Percentiles rank a stretch among this genome's conserved stretches.
Conservation (phyloP, 352 stramenopile species). For the Blastocystis hominis region DNA sequence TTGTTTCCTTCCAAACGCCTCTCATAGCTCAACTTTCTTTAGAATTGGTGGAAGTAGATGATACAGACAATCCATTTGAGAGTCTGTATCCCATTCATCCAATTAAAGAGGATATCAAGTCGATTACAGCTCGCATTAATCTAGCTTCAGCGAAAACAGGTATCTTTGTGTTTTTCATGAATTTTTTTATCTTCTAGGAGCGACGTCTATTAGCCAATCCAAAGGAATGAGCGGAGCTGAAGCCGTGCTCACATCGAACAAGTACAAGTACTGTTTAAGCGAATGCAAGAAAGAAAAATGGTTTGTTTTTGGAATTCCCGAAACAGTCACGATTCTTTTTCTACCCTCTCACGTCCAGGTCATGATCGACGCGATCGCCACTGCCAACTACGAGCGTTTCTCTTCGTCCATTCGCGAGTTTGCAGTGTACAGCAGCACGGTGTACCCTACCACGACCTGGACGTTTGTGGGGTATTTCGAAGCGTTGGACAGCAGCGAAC, state of each 20-base stretch:
- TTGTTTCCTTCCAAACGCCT: background rate
- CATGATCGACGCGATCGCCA: constrained; percentile 7
- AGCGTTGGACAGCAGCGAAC: constrained; percentile 18
- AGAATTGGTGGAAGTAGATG: background rate
- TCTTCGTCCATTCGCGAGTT: constrained; percentile 29
- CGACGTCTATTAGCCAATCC: background rate
- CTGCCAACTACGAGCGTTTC: constrained; percentile 38
- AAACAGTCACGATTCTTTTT: background rate
- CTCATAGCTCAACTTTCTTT: background rate
- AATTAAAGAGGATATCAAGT: background rate
- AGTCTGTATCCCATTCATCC: background rate
- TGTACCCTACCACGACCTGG: constrained; percentile 10
- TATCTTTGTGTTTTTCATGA: background rate
- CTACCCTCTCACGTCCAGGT: background rate
- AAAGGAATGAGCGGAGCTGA: constrained; percentile 24
- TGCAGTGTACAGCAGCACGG: constrained; percentile 3
- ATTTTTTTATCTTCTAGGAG: background rate
- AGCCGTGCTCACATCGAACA: background rate
- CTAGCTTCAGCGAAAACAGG: constrained; percentile 9
- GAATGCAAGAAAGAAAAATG: constrained; percentile 5
- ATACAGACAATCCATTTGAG: constrained; percentile 16
- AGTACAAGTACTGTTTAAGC: constrained; percentile 40
- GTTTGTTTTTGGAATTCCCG: constrained; percentile 29
- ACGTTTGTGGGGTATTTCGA: constrained; percentile 18
- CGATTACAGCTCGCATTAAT: background rate